Evolutionary conservation across 2,329 filamentous ascomycete genomes (phyloP).

Genomic region (Gliomastix tumulicola): DNA sequence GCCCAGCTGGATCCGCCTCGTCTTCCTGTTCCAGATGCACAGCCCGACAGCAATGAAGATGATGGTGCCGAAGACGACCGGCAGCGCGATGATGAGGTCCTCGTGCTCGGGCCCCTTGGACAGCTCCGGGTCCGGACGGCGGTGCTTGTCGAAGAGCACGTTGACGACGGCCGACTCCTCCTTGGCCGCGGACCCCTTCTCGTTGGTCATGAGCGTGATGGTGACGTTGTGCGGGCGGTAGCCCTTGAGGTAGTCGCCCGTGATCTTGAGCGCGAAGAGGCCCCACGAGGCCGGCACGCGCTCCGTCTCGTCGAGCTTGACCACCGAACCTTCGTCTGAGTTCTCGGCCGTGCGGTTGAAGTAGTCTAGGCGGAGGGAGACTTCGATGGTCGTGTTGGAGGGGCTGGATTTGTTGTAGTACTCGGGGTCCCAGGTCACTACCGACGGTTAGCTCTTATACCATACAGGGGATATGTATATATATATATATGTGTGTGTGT

Average conservation of each 20-base stretch:
- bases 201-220: slow-evolving; percentile 32
- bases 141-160: slow-evolving; percentile 20
- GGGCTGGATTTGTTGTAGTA: slow-evolving; percentile 37
- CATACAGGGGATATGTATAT: no score
- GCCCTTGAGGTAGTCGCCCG: slow-evolving; percentile 25
- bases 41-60: slow-evolving; percentile 43
- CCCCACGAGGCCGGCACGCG: slow-evolving; percentile 32
- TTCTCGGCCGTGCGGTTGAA: slow-evolving; percentile 27
- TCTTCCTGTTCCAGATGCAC: slow-evolving; percentile 47
- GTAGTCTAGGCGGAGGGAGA: slow-evolving; percentile 31
- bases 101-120: slow-evolving; percentile 22
- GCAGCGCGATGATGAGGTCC: slow-evolving; percentile 46
- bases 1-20: slow-evolving; percentile 41
- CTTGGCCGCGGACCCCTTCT: slow-evolving; percentile 19
- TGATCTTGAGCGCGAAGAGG: slow-evolving; percentile 39
- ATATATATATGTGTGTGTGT: no score
- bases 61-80: slow-evolving; percentile 39
- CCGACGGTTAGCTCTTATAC: background rate
- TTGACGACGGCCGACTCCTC: slow-evolving; percentile 33
- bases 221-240: slow-evolving; percentile 36
- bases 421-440: slow-evolving; percentile 51
- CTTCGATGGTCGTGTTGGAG: slow-evolving; percentile 18
- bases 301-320: slow-evolving; percentile 25
- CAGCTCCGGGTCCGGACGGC: slow-evolving; percentile 25
- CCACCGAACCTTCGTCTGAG: slow-evolving; percentile 20